Conservation (phyloP, 2,329 filamentous ascomycete genomes). For the Ceratocystis harringtonii region DNA sequence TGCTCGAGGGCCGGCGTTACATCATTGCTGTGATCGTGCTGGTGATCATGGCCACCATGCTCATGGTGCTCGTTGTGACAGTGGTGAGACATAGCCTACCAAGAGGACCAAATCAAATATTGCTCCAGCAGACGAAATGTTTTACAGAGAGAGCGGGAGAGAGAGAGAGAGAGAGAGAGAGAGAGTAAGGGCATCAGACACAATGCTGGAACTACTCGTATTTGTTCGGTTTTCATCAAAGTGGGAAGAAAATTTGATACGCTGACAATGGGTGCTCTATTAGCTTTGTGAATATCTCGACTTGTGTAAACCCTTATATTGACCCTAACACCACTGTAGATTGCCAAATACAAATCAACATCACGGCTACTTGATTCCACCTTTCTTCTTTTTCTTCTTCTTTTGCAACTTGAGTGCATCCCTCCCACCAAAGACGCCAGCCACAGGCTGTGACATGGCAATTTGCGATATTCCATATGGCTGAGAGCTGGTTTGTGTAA, state of each 20-base stretch:
- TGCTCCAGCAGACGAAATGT: background rate
- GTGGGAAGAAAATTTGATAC: too few relatives aligned
- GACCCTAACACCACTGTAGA: background rate
- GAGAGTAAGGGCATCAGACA: too few relatives aligned
- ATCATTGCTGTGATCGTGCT: conserved; percentile 85
- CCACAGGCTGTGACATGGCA: conserved; percentile 33
- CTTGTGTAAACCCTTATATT: conserved; percentile 3
- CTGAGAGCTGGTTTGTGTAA: conserved; percentile 6
- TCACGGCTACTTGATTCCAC: conserved; percentile 26
- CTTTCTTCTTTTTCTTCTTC: conserved; percentile 32
- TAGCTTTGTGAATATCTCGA: too few relatives aligned
- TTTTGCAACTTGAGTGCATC: conserved; percentile 20
- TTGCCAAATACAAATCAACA: background rate
- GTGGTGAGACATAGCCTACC: conserved; percentile 30
- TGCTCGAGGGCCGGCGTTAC: conserved; percentile 80
- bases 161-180: too few relatives aligned
- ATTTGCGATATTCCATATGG: conserved; percentile 18
- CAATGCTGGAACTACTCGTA: too few relatives aligned
- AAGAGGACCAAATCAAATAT: background rate
- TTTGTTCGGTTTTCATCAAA: too few relatives aligned
- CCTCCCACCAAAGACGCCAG: conserved; percentile 33
- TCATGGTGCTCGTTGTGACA: conserved; percentile 37
- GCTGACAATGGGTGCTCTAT: too few relatives aligned
- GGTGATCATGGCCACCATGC: conserved; percentile 37
- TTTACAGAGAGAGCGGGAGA: too few relatives aligned